phyloP scores from a whole-genome alignment of 805 yeast species.

The Wickerhamiella parazyma region DNA sequence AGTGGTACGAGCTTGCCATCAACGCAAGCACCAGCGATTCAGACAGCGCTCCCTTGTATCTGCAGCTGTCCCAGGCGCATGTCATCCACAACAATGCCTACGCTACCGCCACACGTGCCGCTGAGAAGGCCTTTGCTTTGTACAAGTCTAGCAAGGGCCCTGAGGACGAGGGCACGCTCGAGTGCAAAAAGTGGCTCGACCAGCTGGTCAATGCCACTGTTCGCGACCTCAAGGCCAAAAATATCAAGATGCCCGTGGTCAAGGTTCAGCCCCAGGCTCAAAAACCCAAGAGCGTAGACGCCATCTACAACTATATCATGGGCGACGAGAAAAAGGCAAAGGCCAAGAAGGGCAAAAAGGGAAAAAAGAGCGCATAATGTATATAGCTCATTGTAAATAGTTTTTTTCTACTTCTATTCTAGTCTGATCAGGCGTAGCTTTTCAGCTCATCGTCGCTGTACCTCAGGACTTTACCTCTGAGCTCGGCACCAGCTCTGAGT shows the following conservation, averaged over 20 bases:
- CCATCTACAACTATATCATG: constrained; percentile 45
- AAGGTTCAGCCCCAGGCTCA: constrained; percentile 31
- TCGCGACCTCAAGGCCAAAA: constrained; percentile 18
- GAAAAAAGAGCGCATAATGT: constrained; percentile 6
- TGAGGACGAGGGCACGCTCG: constrained; percentile 52
- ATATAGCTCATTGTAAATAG: no score
- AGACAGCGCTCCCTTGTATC: constrained; percentile 47
- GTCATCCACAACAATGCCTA: constrained; percentile 39
- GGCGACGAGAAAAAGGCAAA: constrained; percentile 28
- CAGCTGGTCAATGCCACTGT: constrained; percentile 40
- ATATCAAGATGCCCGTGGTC: not conserved
- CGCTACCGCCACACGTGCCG: constrained; percentile 40
- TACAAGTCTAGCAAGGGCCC: constrained; percentile 52
- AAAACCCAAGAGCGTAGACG: constrained; percentile 51
- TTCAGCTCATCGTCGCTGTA: constrained; percentile 26
- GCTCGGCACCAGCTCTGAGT: constrained; percentile 39
- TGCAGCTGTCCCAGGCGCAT: constrained; percentile 53
- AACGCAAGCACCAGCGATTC: constrained; percentile 42
- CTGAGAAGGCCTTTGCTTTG: constrained; percentile 41
- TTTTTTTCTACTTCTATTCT: not conserved
- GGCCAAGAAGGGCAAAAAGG: constrained; percentile 12
- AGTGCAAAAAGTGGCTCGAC: constrained; percentile 49
- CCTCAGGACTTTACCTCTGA: constrained; percentile 59
- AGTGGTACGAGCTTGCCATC: constrained; percentile 41
- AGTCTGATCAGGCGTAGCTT: not conserved